Base-by-base conservation (phyloP, 768 basidiomycete genomes). In the Chalciporus pseudorubinellus region DNA sequence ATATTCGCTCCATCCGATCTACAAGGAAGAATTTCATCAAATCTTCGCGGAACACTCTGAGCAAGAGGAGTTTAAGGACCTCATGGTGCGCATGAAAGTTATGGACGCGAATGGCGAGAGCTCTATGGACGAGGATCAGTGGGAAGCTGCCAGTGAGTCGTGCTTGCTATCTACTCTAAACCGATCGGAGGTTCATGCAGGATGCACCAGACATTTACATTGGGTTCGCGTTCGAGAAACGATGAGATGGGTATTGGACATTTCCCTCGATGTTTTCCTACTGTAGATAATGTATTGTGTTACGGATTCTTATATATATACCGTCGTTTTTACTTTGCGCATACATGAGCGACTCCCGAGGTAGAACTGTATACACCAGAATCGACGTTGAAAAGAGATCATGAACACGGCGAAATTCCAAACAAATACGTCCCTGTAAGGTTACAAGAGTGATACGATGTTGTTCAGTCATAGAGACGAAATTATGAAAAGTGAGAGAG, bases 101-200 rank as follows among this genome's bases (percentile, higher is more conserved):
- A 82, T 97, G 39, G 87, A 97, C 63, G 72, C 75, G 16, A 78
- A 87, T 38, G 93, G 94, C 2, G 88, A 88, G 71, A 95, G 91
- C 62, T 74, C 89, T 47, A 97, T 98, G 91, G 84, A 94, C 57
- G 88, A 89, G 58, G 87, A 90, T 59, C 95, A 98, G 70, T 97
- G 95, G 92, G 94, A 98, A 63, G 95, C 95, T 56, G 94, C 93
- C n/a, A 98, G 97, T 98, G 70, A 71, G 93, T 82, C 12, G 29
- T 29, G 43, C 48, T 10, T 24, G 21, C 16, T 9, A 19, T 31
- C 8, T 8, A 39, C 29, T 16, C 5, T 29, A 8, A 16, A 33
- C 40, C 29, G 21, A 7, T 19, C 18, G 5, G 20, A 29, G 45
- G n/a, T 47, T 63, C n/a, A 59, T 48, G 53, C 26, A 26, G 22